A percentile compares a stretch with the other conserved stretches of the same genome.
Evolutionary conservation across 192 early-diverging fungal genomes (phyloP).

Genomic region (Backusella circina): DNA sequence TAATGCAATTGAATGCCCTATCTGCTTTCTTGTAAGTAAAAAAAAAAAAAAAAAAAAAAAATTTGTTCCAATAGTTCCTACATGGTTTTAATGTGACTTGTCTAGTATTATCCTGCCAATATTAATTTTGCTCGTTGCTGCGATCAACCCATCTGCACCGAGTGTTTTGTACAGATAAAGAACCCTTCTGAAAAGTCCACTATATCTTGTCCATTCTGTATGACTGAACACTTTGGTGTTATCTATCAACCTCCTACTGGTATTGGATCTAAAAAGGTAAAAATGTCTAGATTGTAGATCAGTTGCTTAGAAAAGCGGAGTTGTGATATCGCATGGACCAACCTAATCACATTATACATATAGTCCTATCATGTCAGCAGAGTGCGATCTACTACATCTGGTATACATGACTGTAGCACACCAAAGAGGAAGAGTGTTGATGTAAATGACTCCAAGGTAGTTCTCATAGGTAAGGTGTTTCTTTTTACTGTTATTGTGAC

Average conservation of each 20-base stretch:
- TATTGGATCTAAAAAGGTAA: not conserved
- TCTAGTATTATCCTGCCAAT: constrained; percentile 79
- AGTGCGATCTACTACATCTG: constrained; percentile 4
- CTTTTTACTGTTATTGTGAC: not conserved
- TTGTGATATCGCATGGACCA: not conserved
- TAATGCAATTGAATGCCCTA: constrained; percentile 82
- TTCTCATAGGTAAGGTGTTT: not conserved
- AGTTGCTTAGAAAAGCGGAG: not conserved
- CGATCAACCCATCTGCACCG: constrained; percentile 93
- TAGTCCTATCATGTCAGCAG: constrained; percentile 1
- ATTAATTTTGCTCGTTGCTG: constrained; percentile 93
- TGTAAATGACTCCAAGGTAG: not conserved
- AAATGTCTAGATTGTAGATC: not conserved
- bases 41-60: not conserved
- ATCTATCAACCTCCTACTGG: not conserved
- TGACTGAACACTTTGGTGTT: constrained; percentile 2
- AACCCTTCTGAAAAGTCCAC: constrained; percentile 23
- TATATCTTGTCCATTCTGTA: constrained; percentile 4
- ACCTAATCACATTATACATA: not conserved
- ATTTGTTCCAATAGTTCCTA: not conserved
- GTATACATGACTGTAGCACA: not conserved
- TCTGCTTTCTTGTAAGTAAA: constrained; percentile 81
- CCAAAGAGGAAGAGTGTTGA: constrained; percentile 2
- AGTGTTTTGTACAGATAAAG: constrained; percentile 95
- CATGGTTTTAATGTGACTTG: not conserved